A percentile compares a stretch with the other conserved stretches of the same genome.
Evolutionary conservation across 352 stramenopile genomes (phyloP).

Genomic region (Plasmopara viticola): DNA sequence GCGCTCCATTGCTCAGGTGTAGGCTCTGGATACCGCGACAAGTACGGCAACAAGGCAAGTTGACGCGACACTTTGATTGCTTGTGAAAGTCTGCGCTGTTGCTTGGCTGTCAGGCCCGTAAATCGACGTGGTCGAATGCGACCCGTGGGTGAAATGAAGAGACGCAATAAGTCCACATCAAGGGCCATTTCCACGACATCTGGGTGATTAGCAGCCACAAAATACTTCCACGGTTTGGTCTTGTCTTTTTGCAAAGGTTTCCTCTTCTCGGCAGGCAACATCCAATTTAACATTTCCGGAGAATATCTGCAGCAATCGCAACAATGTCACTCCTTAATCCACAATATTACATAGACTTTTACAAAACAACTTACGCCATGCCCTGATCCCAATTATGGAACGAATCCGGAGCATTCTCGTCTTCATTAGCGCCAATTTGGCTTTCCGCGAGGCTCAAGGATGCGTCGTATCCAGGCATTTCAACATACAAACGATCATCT

Average conservation of each 20-base stretch:
- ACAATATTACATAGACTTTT: background rate
- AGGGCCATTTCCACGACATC: slow-evolving; percentile 74
- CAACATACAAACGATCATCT: slow-evolving; percentile 66
- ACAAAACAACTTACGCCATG: slow-evolving; percentile 35
- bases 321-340: slow-evolving; percentile 2
- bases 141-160: slow-evolving; percentile 81
- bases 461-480: slow-evolving; percentile 65
- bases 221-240: slow-evolving; percentile 77
- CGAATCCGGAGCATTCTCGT: slow-evolving; percentile 29
- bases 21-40: slow-evolving; percentile 75
- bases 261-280: slow-evolving; percentile 58
- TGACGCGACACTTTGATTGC: slow-evolving; percentile 78
- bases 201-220: slow-evolving; percentile 61
- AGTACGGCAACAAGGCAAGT: slow-evolving; percentile 62
- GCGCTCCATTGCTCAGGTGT: slow-evolving; percentile 75
- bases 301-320: slow-evolving; percentile 20
- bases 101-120: slow-evolving; percentile 74
- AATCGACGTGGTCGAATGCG: slow-evolving; percentile 77
- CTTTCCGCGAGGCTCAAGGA: slow-evolving; percentile 52
- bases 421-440: slow-evolving; percentile 30
- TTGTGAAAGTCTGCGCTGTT: slow-evolving; percentile 73
- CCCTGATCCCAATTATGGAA: slow-evolving; percentile 50
- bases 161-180: slow-evolving; percentile 69
- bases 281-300: slow-evolving; percentile 83
- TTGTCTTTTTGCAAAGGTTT: slow-evolving; percentile 46